Evolutionary conservation across 2,329 filamentous ascomycete species (phyloP).

Genomic region (Calonectria pseudoturangicola): DNA sequence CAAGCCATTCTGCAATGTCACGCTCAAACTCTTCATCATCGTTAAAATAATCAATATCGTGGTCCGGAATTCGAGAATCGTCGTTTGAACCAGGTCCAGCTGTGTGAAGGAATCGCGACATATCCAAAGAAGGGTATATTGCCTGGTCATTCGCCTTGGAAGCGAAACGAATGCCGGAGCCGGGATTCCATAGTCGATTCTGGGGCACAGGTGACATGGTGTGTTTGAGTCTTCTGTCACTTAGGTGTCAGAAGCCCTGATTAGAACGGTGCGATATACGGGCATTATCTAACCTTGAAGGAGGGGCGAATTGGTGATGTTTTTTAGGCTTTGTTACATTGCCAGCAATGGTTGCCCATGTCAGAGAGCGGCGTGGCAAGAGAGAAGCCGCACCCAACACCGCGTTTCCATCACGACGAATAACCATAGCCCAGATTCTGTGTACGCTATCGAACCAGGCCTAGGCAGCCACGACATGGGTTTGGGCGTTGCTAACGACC

Average conservation of each 20-base stretch:
- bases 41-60: conserved; percentile 46
- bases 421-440: conserved; percentile 48
- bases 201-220: conserved; percentile 47
- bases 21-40: conserved; percentile 53
- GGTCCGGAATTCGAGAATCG: background rate
- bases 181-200: conserved; percentile 56
- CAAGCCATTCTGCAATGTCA: conserved; percentile 52
- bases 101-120: conserved; percentile 54
- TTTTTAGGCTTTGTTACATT: conserved; percentile 55
- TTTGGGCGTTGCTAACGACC: conserved; percentile 38
- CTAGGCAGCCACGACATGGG: conserved; percentile 58
- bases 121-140: conserved; percentile 54
- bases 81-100: background rate
- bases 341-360: conserved; percentile 50
- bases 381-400: conserved; percentile 44
- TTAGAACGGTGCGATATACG: background rate
- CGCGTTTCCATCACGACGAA: conserved; percentile 51
- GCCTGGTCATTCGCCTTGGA: conserved; percentile 43
- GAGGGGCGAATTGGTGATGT: conserved; percentile 39
- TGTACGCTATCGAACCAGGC: conserved; percentile 43
- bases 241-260: conserved; percentile 34
- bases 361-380: conserved; percentile 47
- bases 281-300: conserved; percentile 43
- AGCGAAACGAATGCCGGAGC: conserved; percentile 57
- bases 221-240: conserved; percentile 37